Evolutionary conservation across 306 rosid genomes (phyloP), one percentile per base, ranked within the genome.

Genomic region (Erythrophleum fordii): DNA sequence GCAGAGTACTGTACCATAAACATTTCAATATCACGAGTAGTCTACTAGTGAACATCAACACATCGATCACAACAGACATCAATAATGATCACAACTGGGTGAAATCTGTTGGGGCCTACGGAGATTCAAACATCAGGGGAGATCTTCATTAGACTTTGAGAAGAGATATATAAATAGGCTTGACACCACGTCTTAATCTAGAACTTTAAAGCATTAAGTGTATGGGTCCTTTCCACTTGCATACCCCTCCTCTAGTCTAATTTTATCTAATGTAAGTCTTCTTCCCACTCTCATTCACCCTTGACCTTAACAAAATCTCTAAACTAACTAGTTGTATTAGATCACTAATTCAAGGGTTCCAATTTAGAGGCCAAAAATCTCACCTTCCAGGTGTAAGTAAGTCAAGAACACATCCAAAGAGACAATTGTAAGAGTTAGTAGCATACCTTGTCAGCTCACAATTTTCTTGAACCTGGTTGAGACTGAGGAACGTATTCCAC

Each of bases 331-430:
- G 37, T 28, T 28, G 37, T 42, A 17, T 9, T 11, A 59, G 7
- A 22, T 20, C 73, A 42, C 20, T 25, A 5, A 22, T 23, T 45
- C 25, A 69, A 4, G 17, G 45, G 31, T 46, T 69, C 23, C 58
- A 69, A 42, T 25, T 42, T 26, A 58, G 5, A 20, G 28, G 60
- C 28, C 2, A 53, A 25, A n/a, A 53, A 20, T 58, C 41, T 41
- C 22, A 44, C 62, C 17, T 18, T 72, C 29, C 46, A 72, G 17
- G 45, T 9, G 11, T 23, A 51, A 64, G 69, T n/a, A 72, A 64
- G 69, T 64, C 69, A 31, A 34, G 25, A 74, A 74, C 14, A 74
- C 25, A 25, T 74, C 56, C 9, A 74, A 25, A 37, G 31, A 77
- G 14, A 52, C 28, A 39, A 23, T 13, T 61, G 34, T 20, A 44